Conservation (phyloP, 805 yeast species). For the Wickerhamomyces queroliae region DNA sequence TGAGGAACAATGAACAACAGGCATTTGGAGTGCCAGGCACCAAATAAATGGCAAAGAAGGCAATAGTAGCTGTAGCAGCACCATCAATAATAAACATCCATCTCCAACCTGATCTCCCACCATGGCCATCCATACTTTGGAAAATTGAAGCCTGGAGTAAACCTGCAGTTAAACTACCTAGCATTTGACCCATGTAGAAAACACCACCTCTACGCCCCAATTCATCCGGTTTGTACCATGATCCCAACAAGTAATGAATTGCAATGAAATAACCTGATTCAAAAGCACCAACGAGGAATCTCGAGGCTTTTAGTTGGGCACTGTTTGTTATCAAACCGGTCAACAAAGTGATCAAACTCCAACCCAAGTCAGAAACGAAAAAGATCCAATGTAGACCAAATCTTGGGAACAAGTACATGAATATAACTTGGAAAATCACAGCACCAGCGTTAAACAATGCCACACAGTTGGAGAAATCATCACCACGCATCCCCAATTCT, state of each 20-base stretch:
- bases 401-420: conserved; percentile 2
- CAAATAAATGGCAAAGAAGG: conserved; percentile 45
- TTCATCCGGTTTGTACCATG: conserved; percentile 57
- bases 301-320: conserved; percentile 32
- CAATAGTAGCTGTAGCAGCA: conserved; percentile 52
- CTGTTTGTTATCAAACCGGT: background rate
- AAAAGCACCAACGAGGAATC: conserved; percentile 61
- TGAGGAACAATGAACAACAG: conserved; percentile 45
- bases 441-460: conserved; percentile 4
- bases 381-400: background rate
- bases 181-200: conserved; percentile 33
- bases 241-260: conserved; percentile 50
- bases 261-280: conserved; percentile 64
- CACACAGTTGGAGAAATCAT: conserved; percentile 39
- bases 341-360: background rate
- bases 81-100: conserved; percentile 48
- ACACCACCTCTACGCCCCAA: conserved; percentile 56
- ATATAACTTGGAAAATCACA: conserved; percentile 2
- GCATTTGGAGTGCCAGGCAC: conserved; percentile 65
- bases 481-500: conserved; percentile 47
- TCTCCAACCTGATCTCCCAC: conserved; percentile 40
- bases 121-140: conserved; percentile 28
- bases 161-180: conserved; percentile 22
- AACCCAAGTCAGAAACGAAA: background rate
- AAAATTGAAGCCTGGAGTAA: conserved; percentile 40